These are phyloP conservation scores for Fraxinus xanthoxyloides DNA, from an alignment of 305 asterid species.

Conservation along the genomic window DNA sequence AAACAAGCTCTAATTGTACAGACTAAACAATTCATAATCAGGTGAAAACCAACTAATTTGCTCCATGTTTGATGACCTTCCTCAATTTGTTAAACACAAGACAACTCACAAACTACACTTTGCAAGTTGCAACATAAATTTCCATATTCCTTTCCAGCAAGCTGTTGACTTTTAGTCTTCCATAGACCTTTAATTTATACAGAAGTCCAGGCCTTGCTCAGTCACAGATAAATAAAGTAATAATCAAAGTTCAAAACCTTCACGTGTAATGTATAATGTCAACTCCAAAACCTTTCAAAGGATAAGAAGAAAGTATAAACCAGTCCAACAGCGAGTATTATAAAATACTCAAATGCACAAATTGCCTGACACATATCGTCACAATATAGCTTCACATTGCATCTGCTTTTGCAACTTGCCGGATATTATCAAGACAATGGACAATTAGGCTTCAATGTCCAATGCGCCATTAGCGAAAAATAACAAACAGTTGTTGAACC, in stretches of 20 bases:
- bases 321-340: neutral
- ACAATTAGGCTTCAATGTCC: neutral
- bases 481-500: neutral
- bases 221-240: neutral
- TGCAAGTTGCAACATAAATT: neutral
- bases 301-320: neutral
- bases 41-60: neutral
- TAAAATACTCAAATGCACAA: neutral
- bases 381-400: neutral
- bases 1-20: neutral
- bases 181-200: neutral
- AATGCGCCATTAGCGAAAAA: neutral
- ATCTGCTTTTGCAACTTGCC: neutral
- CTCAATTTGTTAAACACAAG: slow-evolving; percentile 7
- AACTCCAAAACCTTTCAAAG: neutral
- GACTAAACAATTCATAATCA: slow-evolving; percentile 9
- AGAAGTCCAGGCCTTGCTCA: neutral
- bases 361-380: neutral
- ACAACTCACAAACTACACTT: slow-evolving; percentile 1
- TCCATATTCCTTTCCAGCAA: slow-evolving; percentile 24
- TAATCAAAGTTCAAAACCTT: neutral
- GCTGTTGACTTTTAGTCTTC: slow-evolving; percentile 23
- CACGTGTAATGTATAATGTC: neutral
- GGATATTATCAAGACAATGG: neutral
- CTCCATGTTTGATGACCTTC: slow-evolving; percentile 12